Evolutionary conservation across 2,329 filamentous ascomycete genomes (phyloP).

Genomic region (Dryadomyces quercivorus): DNA sequence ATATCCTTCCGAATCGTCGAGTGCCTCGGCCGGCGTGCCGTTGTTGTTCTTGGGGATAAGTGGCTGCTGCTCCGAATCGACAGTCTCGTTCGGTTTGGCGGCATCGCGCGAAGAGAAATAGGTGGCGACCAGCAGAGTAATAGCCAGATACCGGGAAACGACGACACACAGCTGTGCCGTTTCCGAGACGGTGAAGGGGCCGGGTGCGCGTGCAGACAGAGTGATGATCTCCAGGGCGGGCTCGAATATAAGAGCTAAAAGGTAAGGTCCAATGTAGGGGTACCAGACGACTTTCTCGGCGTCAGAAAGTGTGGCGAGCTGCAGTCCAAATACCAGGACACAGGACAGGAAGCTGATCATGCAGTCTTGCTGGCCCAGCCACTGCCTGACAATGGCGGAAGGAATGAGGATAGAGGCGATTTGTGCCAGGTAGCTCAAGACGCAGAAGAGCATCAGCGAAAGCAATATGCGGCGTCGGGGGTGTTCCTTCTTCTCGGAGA

Average conservation of each 20-base stretch:
- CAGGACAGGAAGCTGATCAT: conserved; percentile 49
- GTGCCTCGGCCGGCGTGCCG: conserved; percentile 1
- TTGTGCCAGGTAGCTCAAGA: conserved; percentile 36
- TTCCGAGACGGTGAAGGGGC: conserved; percentile 7
- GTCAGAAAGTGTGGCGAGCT: conserved; percentile 42
- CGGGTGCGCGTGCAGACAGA: conserved; percentile 9
- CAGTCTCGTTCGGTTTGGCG: conserved; percentile 5
- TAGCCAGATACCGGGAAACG: conserved; percentile 21
- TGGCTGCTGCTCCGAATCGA: conserved; percentile 34
- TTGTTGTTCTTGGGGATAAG: conserved; percentile 35
- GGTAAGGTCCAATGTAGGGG: conserved; percentile 51
- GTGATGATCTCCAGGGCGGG: conserved; percentile 23
- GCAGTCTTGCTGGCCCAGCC: conserved; percentile 32
- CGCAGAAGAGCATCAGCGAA: conserved; percentile 28
- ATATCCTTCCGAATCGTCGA: conserved; percentile 19
- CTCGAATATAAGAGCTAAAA: conserved; percentile 46
- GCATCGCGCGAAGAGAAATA: conserved; percentile 15
- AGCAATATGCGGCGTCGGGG: conserved; percentile 31
- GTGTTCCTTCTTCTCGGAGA: conserved; percentile 25
- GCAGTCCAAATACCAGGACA: conserved; percentile 49
- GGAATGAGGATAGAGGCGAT: conserved; percentile 26
- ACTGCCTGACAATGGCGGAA: conserved; percentile 22
- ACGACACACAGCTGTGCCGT: conserved; percentile 19
- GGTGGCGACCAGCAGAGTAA: conserved; percentile 22
- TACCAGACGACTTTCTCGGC: conserved; percentile 43